Percentiles rank a stretch among this genome's conserved stretches.
Evolutionary conservation across 2,329 filamentous ascomycete genomes (phyloP).

Genomic region (Aspergillus sp.): DNA sequence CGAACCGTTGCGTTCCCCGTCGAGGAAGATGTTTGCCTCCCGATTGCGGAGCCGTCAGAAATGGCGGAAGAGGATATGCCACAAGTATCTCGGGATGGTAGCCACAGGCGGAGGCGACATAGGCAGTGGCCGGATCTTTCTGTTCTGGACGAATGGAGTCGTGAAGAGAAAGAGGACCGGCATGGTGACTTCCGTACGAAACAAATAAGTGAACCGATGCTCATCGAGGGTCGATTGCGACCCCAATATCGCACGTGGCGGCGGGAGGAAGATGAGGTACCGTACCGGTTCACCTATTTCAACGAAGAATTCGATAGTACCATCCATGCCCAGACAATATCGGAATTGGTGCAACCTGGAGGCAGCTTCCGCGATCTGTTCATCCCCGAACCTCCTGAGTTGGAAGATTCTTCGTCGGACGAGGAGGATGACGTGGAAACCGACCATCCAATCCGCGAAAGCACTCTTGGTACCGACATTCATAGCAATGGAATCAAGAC

Average conservation of each 20-base stretch:
- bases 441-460: constrained; percentile 20
- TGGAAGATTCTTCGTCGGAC: constrained; percentile 69
- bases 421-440: constrained; percentile 45
- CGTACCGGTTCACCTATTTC: constrained; percentile 97
- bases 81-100: constrained; percentile 43
- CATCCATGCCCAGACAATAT: constrained; percentile 92
- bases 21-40: constrained; percentile 90
- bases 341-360: constrained; percentile 82
- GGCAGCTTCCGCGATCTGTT: constrained; percentile 83
- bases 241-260: constrained; percentile 80
- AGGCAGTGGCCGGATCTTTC: constrained; percentile 81
- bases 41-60: constrained; percentile 72
- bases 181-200: constrained; percentile 80
- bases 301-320: constrained; percentile 96
- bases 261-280: constrained; percentile 79
- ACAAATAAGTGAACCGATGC: constrained; percentile 87
- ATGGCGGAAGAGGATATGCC: constrained; percentile 67
- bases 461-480: constrained; percentile 7
- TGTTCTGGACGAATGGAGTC: constrained; percentile 83
- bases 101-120: constrained; percentile 55
- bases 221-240: constrained; percentile 83
- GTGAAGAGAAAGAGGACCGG: constrained; percentile 81
- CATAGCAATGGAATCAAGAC: constrained; percentile 22
- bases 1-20: constrained; percentile 60
- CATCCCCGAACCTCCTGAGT: constrained; percentile 73